Conservation (phyloP, 2,329 filamentous ascomycete genomes). For the Byssochlamys sp. region DNA sequence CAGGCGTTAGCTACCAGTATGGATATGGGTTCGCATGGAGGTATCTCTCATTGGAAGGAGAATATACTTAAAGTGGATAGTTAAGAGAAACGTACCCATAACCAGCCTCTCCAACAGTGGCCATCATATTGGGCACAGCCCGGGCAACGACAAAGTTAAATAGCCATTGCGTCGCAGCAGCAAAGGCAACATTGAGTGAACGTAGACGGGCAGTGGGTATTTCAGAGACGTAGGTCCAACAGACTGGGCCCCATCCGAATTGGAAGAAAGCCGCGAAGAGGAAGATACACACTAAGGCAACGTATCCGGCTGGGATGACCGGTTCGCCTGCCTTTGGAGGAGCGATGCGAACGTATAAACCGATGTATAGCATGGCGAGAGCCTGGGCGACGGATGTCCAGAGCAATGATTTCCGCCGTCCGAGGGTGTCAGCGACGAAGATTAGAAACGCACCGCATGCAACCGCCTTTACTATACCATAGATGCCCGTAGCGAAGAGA, state of each 20-base stretch:
- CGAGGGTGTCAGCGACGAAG: slow-evolving; percentile 60
- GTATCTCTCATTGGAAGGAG: not conserved
- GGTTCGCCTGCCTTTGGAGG: slow-evolving; percentile 38
- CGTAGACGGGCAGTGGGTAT: slow-evolving; percentile 58
- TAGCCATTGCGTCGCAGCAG: slow-evolving; percentile 59
- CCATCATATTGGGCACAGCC: slow-evolving; percentile 53
- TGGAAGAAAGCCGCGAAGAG: slow-evolving; percentile 60
- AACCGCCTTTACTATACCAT: slow-evolving; percentile 61
- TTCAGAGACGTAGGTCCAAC: slow-evolving; percentile 62
- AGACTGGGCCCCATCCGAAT: slow-evolving; percentile 58
- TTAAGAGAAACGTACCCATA: slow-evolving; percentile 1
- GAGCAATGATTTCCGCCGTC: slow-evolving; percentile 52
- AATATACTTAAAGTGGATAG: not conserved
- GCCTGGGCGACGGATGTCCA: slow-evolving; percentile 57
- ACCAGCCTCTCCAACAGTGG: slow-evolving; percentile 4
- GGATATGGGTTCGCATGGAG: not conserved
- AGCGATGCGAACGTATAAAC: slow-evolving; percentile 54
- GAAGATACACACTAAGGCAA: slow-evolving; percentile 59
- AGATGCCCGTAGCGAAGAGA: slow-evolving; percentile 64
- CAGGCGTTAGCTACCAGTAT: not conserved
- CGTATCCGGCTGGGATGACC: slow-evolving; percentile 55
- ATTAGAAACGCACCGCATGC: slow-evolving; percentile 56
- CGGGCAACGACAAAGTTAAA: slow-evolving; percentile 63
- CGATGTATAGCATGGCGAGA: slow-evolving; percentile 58
- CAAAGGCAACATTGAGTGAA: slow-evolving; percentile 56